phyloP scores from a whole-genome alignment of 225 moss, liverwort and hornwort genomes.

The Polytrichum commune region DNA sequence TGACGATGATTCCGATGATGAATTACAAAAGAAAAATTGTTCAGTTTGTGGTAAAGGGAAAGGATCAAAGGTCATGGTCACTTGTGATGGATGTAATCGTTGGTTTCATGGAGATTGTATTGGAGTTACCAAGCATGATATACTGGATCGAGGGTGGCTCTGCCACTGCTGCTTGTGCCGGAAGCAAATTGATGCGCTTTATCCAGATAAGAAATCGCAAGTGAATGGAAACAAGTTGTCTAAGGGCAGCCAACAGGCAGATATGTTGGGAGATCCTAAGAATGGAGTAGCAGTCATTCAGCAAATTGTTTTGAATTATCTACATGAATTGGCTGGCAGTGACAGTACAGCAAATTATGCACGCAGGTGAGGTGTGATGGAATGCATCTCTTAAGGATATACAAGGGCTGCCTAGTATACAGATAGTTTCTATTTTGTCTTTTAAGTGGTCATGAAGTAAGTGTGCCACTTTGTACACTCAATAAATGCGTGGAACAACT shows the following conservation, averaged over 20 bases:
- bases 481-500: background rate
- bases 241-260: conserved; percentile 36
- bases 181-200: conserved; percentile 68
- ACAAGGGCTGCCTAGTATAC: background rate
- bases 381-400: background rate
- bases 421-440: too few relatives aligned
- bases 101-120: conserved; percentile 94
- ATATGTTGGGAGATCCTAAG: conserved; percentile 51
- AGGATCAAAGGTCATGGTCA: conserved; percentile 59
- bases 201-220: conserved; percentile 48
- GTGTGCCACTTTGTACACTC: background rate
- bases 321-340: conserved; percentile 66
- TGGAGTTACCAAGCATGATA: conserved; percentile 80
- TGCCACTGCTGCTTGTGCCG: conserved; percentile 88
- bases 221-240: conserved; percentile 50
- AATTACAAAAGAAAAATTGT: conserved; percentile 46
- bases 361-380: conserved; percentile 50
- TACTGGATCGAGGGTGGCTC: conserved; percentile 80
- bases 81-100: conserved; percentile 78
- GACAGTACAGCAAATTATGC: conserved; percentile 75
- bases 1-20: conserved; percentile 37
- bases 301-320: conserved; percentile 85
- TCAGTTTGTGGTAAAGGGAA: conserved; percentile 70
- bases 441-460: background rate
- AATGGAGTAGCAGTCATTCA: conserved; percentile 70